Evolutionary conservation across 2,329 filamentous ascomycete species (phyloP).

Genomic region (Penicillium decumbens): DNA sequence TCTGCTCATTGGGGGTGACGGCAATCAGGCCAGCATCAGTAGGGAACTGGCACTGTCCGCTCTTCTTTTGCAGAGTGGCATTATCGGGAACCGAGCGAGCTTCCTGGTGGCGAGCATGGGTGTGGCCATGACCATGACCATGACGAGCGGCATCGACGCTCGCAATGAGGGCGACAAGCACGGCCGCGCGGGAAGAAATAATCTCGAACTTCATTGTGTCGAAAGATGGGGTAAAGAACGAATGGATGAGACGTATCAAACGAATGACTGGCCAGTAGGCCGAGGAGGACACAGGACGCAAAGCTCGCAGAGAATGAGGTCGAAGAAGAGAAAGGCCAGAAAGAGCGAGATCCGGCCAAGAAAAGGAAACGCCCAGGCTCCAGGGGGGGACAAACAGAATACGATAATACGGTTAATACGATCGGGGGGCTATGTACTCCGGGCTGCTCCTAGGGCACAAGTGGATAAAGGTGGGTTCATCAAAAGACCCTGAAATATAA

Average conservation of each 20-base stretch:
- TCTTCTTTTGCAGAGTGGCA: constrained; percentile 49
- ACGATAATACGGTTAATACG: not conserved
- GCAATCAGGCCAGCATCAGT: constrained; percentile 61
- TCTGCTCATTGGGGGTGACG: constrained; percentile 59
- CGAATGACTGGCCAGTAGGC: constrained; percentile 24
- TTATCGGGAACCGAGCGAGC: constrained; percentile 23
- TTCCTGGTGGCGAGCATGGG: constrained; percentile 24
- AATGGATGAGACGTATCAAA: constrained; percentile 12
- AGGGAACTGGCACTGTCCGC: constrained; percentile 61
- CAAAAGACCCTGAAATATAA: no score
- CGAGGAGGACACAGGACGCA: constrained; percentile 19
- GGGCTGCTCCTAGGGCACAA: no score
- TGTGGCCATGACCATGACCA: constrained; percentile 31
- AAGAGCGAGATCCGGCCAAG: constrained; percentile 8
- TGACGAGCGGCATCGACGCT: constrained; percentile 35
- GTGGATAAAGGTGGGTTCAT: no score
- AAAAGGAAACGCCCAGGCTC: constrained; percentile 13
- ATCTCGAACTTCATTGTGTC: constrained; percentile 35
- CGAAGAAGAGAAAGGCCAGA: constrained; percentile 11
- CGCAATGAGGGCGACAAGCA: constrained; percentile 37
- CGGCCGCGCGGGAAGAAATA: constrained; percentile 30
- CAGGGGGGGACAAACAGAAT: constrained; percentile 5
- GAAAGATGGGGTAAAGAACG: constrained; percentile 11
- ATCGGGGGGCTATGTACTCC: not conserved
- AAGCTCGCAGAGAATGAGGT: constrained; percentile 24